Base-by-base conservation (phyloP, 208 protist genomes). In the Strigomonas culicis region DNA sequence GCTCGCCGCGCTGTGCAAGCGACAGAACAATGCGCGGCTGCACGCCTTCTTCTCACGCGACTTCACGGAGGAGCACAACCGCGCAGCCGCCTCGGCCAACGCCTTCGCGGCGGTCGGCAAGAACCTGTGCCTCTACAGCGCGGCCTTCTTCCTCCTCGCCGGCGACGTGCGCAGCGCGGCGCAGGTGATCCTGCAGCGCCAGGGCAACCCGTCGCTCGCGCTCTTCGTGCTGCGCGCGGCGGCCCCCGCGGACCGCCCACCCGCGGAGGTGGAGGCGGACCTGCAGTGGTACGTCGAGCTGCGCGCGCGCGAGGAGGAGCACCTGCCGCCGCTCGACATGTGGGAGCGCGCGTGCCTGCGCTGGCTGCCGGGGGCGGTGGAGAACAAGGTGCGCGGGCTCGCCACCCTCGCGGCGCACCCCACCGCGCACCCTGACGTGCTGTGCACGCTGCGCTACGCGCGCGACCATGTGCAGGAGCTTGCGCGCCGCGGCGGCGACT, bases 71-170 rank as follows among this genome's bases (percentile, higher is more conserved):
- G 68, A 77, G 51, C 75, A 79, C 32, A 78, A 95, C 72, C 81
- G 79, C 44, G 59, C 67, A 13, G 90, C 88, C 11, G 94, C 95
- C 27, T 74, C 77, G 1, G 90, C 93, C 15, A 98, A 98, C 76
- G 96, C 92, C 10, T 97, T 89, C 63, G 84, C 82, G 22, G 84
- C 94, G 1, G 73, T 98, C 4, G 75, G 87, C 51, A 98, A 97
- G 70, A 91, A 88, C 56, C 72, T 93, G 66, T 75, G 80, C 25
- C 49, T 80, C 25, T 97, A 97, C 74, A 93, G 89, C 34, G 87
- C 89, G 0, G 90, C 94, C 34, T 98, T 97, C 77, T 98, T 98
- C 60, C 41, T 98, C 19, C 77, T 98, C 13, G 96, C 93, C 17
- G 93, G 86, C 11, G 80, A 95, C 41, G 70, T 80, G 2, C 76